A percentile compares a stretch with the other conserved stretches of the same genome.
phyloP scores from a whole-genome alignment of 2,329 filamentous ascomycete genomes.

The Cryphonectria japonica region DNA sequence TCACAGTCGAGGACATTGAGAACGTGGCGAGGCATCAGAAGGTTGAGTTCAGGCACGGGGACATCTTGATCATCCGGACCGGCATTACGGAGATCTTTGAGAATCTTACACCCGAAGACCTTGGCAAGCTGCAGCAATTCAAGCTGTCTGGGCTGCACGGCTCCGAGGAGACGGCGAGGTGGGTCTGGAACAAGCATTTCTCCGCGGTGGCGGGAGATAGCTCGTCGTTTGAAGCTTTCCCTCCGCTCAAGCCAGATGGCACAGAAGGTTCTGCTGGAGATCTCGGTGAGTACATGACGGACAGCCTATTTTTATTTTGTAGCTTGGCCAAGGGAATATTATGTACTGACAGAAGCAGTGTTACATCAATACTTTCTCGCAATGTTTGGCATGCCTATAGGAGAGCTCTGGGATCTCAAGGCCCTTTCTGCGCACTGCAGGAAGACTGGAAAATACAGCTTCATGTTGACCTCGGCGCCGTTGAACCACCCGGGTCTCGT shows the following conservation, averaged over 20 bases:
- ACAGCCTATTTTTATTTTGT: neutral
- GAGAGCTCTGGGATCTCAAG: conserved; percentile 61
- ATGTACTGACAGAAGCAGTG: conserved; percentile 35
- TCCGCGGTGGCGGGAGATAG: conserved; percentile 67
- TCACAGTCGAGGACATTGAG: conserved; percentile 36
- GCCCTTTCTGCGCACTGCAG: conserved; percentile 57
- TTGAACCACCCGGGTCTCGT: conserved; percentile 60
- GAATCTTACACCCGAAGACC: conserved; percentile 42
- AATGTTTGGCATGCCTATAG: conserved; percentile 58
- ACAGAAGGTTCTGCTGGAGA: conserved; percentile 38
- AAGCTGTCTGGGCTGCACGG: conserved; percentile 49
- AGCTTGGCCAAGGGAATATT: neutral
- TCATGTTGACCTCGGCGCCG: conserved; percentile 64
- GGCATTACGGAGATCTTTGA: conserved; percentile 44
- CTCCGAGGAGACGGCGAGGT: conserved; percentile 58
- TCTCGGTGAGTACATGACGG: conserved; percentile 42
- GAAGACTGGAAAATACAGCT: conserved; percentile 57
- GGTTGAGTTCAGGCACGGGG: conserved; percentile 40
- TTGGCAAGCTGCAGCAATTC: conserved; percentile 38
- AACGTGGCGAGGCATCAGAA: conserved; percentile 41
- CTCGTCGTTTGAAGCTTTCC: conserved; percentile 66
- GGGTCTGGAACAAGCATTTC: conserved; percentile 73
- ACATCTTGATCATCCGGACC: conserved; percentile 45
- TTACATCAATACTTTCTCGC: conserved; percentile 54
- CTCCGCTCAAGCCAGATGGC: conserved; percentile 52